Evolutionary conservation across 176 grass and related monocot genomes (phyloP).

Genomic region (Rhynchospora breviuscula): DNA sequence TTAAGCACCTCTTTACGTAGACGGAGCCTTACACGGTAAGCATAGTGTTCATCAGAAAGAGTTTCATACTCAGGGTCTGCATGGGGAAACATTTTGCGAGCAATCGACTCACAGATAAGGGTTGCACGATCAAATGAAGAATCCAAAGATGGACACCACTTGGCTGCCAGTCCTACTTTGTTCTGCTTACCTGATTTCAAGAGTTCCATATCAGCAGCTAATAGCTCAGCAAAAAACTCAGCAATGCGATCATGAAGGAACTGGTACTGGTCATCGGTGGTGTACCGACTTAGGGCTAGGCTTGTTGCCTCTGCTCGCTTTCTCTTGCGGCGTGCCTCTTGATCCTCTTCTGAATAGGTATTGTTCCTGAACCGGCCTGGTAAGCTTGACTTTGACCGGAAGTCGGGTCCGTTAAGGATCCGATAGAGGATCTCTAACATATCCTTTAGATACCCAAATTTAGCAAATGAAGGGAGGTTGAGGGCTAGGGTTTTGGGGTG

Average conservation of each 20-base stretch:
- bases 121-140: conserved; percentile 75
- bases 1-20: conserved; percentile 47
- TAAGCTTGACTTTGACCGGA: neutral
- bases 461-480: conserved; percentile 35
- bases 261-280: conserved; percentile 40
- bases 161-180: conserved; percentile 57
- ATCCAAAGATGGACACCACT: conserved; percentile 82
- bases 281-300: conserved; percentile 46
- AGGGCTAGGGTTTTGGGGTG: conserved; percentile 68
- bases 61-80: conserved; percentile 31
- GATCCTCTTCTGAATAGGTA: conserved; percentile 12
- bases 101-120: conserved; percentile 75
- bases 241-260: conserved; percentile 65
- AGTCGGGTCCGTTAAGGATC: conserved; percentile 34
- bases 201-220: conserved; percentile 51
- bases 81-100: conserved; percentile 54
- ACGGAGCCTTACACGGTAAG: conserved; percentile 48
- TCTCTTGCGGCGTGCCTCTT: conserved; percentile 19
- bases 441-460: conserved; percentile 73
- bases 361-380: neutral
- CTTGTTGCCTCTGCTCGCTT: conserved; percentile 35
- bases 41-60: conserved; percentile 50
- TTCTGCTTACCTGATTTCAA: conserved; percentile 29
- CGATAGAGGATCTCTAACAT: conserved; percentile 65
- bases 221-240: conserved; percentile 52